Conservation (phyloP, 306 rosid species). For the Morella rubra region DNA sequence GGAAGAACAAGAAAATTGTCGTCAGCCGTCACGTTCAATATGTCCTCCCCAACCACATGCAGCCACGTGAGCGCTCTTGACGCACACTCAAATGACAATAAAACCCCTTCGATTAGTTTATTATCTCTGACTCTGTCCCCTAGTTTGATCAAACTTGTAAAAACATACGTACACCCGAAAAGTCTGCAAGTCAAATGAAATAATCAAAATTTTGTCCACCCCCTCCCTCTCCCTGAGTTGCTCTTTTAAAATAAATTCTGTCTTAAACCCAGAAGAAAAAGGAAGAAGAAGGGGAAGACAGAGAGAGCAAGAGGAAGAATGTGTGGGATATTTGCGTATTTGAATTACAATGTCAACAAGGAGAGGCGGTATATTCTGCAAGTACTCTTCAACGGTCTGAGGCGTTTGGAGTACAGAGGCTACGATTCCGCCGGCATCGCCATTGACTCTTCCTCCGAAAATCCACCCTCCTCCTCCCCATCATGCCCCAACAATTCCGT, state of each 20-base stretch:
- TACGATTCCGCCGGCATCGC: constrained; percentile 97
- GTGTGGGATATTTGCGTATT: constrained; percentile 98
- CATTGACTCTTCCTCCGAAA: constrained; percentile 51
- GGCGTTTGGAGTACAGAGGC: constrained; percentile 91
- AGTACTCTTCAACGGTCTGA: constrained; percentile 83
- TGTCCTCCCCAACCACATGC: too few relatives aligned
- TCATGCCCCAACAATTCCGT: constrained; percentile 24
- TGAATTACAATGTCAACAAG: constrained; percentile 77
- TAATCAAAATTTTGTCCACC: neutral
- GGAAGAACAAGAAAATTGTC: too few relatives aligned
- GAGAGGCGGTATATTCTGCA: constrained; percentile 86
- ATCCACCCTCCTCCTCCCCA: constrained; percentile 19
- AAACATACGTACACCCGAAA: neutral
- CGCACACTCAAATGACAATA: too few relatives aligned
- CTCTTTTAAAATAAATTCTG: neutral
- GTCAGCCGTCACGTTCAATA: too few relatives aligned
- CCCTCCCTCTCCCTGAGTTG: neutral
- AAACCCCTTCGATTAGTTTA: too few relatives aligned
- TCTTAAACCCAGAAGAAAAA: neutral
- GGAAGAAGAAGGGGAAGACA: neutral
- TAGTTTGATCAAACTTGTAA: neutral
- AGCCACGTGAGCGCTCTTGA: neutral
- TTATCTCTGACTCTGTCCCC: neutral
- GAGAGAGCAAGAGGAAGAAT: constrained; percentile 29
- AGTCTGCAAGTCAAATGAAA: neutral